These are phyloP conservation scores for Brettanomyces anomalus DNA, from an alignment of 805 yeast genomes.

Conservation along the genomic window DNA sequence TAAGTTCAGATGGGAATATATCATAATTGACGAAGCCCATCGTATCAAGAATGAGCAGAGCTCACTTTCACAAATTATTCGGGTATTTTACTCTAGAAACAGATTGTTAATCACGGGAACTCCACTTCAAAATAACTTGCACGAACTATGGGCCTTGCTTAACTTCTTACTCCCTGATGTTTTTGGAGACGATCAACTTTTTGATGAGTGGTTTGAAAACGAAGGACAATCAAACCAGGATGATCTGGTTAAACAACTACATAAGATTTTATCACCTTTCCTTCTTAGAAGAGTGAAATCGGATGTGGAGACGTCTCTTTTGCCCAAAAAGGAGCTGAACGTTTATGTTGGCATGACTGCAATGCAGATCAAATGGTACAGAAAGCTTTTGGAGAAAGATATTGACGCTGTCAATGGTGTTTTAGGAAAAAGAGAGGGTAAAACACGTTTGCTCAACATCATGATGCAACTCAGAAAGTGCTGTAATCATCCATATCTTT, in stretches of 20 bases:
- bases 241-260: conserved; percentile 77
- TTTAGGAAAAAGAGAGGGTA: conserved; percentile 88
- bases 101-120: conserved; percentile 90
- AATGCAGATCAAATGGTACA: conserved; percentile 92
- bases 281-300: conserved; percentile 81
- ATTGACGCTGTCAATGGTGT: conserved; percentile 95
- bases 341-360: conserved; percentile 91
- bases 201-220: conserved; percentile 85
- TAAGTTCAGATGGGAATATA: conserved; percentile 86
- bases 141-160: conserved; percentile 91
- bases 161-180: conserved; percentile 91
- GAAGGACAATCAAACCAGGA: conserved; percentile 64
- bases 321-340: conserved; percentile 87
- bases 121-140: conserved; percentile 88
- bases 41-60: conserved; percentile 93
- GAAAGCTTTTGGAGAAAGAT: conserved; percentile 79
- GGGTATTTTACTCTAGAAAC: conserved; percentile 78
- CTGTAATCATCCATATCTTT: conserved; percentile 93
- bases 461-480: conserved; percentile 96
- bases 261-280: conserved; percentile 82
- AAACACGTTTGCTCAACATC: conserved; percentile 81
- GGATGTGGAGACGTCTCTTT: conserved; percentile 83
- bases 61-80: conserved; percentile 83
- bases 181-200: conserved; percentile 81
- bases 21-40: conserved; percentile 93